phyloP scores from a whole-genome alignment of 208 protist species.

The Trypanosoma vivax region DNA sequence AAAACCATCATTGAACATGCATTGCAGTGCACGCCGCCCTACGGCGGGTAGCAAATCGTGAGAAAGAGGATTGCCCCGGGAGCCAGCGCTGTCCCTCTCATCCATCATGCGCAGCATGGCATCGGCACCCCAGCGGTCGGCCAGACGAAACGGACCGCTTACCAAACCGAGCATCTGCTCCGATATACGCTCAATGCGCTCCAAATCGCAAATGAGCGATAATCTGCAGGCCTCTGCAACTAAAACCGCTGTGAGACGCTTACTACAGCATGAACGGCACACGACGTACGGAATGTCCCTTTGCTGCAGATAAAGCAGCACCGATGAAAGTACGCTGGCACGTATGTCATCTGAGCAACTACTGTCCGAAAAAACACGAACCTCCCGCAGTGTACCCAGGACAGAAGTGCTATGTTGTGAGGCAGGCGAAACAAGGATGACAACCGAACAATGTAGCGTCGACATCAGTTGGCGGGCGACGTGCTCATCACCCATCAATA shows the following conservation, averaged over 20 bases:
- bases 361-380: conserved; percentile 42
- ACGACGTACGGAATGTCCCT: conserved; percentile 39
- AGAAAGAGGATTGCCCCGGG: conserved; percentile 2
- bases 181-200: conserved; percentile 39
- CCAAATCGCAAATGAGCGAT: conserved; percentile 9
- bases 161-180: conserved; percentile 31
- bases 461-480: conserved; percentile 20
- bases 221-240: conserved; percentile 31
- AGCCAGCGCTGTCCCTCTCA: conserved; percentile 6
- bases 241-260: conserved; percentile 44
- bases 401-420: conserved; percentile 24
- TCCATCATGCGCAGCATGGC: conserved; percentile 29
- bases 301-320: conserved; percentile 44
- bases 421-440: conserved; percentile 35
- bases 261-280: conserved; percentile 22
- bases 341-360: conserved; percentile 36
- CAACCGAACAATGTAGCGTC: conserved; percentile 32
- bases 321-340: conserved; percentile 41
- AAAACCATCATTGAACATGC: conserved; percentile 40
- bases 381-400: conserved; percentile 44
- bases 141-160: conserved; percentile 37
- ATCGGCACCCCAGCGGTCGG: conserved; percentile 41
- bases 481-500: conserved; percentile 47
- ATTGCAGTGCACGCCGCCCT: conserved; percentile 6
- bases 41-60: conserved; percentile 8